A percentile compares a stretch with the other conserved stretches of the same genome.
phyloP scores from a whole-genome alignment of 768 basidiomycete species.

The Pisolithus albus region DNA sequence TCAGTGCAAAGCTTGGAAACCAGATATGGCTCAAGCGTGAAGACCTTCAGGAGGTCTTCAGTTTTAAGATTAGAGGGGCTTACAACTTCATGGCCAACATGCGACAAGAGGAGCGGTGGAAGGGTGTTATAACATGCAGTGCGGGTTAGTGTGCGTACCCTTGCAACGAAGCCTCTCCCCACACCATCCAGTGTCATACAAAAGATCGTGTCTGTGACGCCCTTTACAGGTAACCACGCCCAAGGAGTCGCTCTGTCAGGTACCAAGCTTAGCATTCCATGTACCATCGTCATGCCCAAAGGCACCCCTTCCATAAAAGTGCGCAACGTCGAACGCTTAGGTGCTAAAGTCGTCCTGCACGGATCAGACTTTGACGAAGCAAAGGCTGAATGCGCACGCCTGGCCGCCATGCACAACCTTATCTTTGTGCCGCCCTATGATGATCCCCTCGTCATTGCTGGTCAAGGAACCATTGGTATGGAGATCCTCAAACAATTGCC shows the following conservation, averaged over 20 bases:
- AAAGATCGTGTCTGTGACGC: background rate
- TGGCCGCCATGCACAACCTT: slow-evolving; percentile 69
- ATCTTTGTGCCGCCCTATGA: slow-evolving; percentile 96
- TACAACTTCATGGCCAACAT: slow-evolving; percentile 98
- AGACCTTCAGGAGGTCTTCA: slow-evolving; percentile 95
- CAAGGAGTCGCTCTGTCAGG: slow-evolving; percentile 99
- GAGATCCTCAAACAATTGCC: slow-evolving; percentile 89
- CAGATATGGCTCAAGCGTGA: slow-evolving; percentile 96
- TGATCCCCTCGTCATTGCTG: slow-evolving; percentile 93
- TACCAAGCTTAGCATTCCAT: slow-evolving; percentile 76
- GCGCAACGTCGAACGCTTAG: slow-evolving; percentile 87
- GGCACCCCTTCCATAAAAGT: slow-evolving; percentile 96
- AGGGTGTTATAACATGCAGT: slow-evolving; percentile 96
- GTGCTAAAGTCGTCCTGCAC: slow-evolving; percentile 89
- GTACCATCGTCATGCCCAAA: slow-evolving; percentile 98
- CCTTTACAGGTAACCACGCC: slow-evolving; percentile 82
- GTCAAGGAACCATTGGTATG: slow-evolving; percentile 92
- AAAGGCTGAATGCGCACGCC: slow-evolving; percentile 85
- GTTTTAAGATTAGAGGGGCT: slow-evolving; percentile 97
- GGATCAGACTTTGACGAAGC: slow-evolving; percentile 95
- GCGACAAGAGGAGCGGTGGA: slow-evolving; percentile 85
- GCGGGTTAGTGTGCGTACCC: slow-evolving; percentile 78
- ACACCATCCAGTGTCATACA: background rate
- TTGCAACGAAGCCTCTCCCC: slow-evolving; percentile 10
- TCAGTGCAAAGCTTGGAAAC: slow-evolving; percentile 84